Conservation (phyloP, 306 rosid genomes). For the Cicer judaicum region DNA sequence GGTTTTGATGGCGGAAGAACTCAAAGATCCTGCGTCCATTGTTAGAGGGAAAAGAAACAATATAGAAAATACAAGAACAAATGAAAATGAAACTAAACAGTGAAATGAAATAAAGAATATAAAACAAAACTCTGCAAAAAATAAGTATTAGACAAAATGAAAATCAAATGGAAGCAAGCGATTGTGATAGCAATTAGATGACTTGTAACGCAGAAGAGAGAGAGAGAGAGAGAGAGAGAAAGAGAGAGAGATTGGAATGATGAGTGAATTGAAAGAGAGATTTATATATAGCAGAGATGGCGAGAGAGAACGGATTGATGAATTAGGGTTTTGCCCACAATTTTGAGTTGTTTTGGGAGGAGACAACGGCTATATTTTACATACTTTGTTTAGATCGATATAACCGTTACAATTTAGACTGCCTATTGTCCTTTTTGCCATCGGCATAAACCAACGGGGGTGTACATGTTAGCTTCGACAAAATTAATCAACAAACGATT, state of each 20-base stretch:
- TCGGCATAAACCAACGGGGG: too few relatives aligned
- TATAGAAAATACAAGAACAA: neutral
- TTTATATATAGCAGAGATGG: conserved; percentile 8
- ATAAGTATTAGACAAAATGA: conserved; percentile 2
- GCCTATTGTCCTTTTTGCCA: neutral
- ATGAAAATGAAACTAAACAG: neutral
- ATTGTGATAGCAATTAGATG: neutral
- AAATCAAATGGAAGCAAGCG: neutral
- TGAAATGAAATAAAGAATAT: neutral
- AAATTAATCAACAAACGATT: too few relatives aligned
- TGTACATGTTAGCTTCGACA: neutral
- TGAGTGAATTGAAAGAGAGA: neutral
- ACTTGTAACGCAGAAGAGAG: neutral
- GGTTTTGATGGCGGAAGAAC: conserved; percentile 43
- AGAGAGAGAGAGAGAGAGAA: too few relatives aligned
- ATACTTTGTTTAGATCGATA: neutral
- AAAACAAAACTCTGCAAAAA: conserved; percentile 35
- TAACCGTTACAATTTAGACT: conserved; percentile 18
- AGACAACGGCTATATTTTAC: conserved; percentile 40
- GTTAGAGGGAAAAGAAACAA: conserved; percentile 12
- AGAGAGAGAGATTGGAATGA: neutral
- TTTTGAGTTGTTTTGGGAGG: neutral
- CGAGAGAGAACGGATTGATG: neutral
- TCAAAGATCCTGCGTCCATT: conserved; percentile 59
- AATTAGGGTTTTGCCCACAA: conserved; percentile 22